These are phyloP conservation scores for Venturiaceae sp. DNA, from an alignment of 2,329 filamentous ascomycete species.

Conservation along the genomic window DNA sequence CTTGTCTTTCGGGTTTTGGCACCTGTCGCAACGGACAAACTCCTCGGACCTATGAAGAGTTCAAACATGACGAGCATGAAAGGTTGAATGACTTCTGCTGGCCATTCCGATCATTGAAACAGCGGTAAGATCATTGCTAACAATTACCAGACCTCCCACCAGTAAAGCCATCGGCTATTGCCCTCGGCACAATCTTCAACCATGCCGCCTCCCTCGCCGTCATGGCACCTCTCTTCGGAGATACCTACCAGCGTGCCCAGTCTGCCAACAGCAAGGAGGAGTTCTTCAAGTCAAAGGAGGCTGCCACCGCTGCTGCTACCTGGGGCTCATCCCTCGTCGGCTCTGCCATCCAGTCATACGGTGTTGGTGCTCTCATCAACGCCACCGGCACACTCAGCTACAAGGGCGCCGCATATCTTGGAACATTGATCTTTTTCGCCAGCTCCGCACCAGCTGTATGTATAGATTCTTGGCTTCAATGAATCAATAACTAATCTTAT, in stretches of 20 bases:
- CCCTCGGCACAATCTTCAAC: slow-evolving; percentile 91
- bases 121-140: too few species aligned
- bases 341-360: slow-evolving; percentile 81
- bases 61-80: too few species aligned
- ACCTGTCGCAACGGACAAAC: too few species aligned
- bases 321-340: slow-evolving; percentile 88
- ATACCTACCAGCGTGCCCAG: slow-evolving; percentile 11
- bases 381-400: slow-evolving; percentile 91
- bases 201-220: slow-evolving; percentile 83
- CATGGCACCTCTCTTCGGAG: slow-evolving; percentile 10
- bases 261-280: slow-evolving; percentile 78
- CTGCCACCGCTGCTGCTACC: slow-evolving; percentile 73
- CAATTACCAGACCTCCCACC: slow-evolving; percentile 52
- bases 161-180: slow-evolving; percentile 97
- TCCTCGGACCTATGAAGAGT: too few species aligned
- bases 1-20: too few species aligned
- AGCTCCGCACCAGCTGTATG: slow-evolving; percentile 78
- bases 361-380: slow-evolving; percentile 76
- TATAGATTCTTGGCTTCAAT: slow-evolving; percentile 15
- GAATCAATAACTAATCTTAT: not conserved
- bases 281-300: slow-evolving; percentile 89
- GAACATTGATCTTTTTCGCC: slow-evolving; percentile 82
- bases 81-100: too few species aligned
- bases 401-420: slow-evolving; percentile 94
- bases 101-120: not conserved